Base-by-base conservation (phyloP, 257 asterid species). In the Solanum corneliomulleri region DNA sequence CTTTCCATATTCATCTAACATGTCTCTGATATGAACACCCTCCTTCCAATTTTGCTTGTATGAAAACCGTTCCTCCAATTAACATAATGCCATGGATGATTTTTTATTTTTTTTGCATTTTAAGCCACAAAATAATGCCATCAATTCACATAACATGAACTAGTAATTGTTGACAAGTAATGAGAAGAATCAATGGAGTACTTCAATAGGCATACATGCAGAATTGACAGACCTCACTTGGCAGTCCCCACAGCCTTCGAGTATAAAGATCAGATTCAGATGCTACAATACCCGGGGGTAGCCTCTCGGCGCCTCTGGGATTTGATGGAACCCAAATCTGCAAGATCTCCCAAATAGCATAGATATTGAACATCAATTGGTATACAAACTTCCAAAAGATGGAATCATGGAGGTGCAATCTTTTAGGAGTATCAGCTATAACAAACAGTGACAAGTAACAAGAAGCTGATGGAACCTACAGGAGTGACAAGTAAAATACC, bases 311-410 rank as follows among this genome's bases (percentile, higher is more conserved):
- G 13, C 99, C 99, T 89, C 93, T 92, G 85, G 99, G 99, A 88
- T 96, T 96, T 84, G 94, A 92, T 29, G 98, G 93, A 87, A 91
- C 94, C 97, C 97, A 95, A 2, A 96, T 90, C 99, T 96, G 95
- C 86, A 85, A 58, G 42, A 85, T 49, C 44, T 33, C 74, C 20
- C 58, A 70, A 23, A 33, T 16, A 25, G 25, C 58, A 52, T 49
- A 60, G 72, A 49, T 13, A 72, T 60, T 5, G 31, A 85, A 49
- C 74, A 85, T 11, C 82, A 70, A 35, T 68, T 18, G 44, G 82
- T 25, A 10, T 5, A 85, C n/a, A 20, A 49, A 20, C 41, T 80
- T 47, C 44, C 68, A 80, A 47, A 47, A 80, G 11, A 35, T 80
- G 78, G 44, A 0, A 71, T 33, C 78, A 33, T 16, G 25, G 69